Percentiles rank a stretch among this genome's conserved stretches.
Evolutionary conservation across 2,329 filamentous ascomycete genomes (phyloP).

Genomic region (Neonectria neomacrospora): DNA sequence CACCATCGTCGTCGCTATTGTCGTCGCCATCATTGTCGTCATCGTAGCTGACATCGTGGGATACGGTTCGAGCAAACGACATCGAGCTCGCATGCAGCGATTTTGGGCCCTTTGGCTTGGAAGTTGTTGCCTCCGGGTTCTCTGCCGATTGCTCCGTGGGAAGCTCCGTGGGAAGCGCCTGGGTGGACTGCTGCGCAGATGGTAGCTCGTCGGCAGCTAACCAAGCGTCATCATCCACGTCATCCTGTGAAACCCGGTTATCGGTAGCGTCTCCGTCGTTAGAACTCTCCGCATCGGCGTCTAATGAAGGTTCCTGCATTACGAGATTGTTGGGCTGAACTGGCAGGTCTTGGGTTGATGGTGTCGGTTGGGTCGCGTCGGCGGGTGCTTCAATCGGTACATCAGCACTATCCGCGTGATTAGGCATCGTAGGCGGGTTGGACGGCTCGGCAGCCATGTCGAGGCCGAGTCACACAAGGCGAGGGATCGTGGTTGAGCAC

Average conservation of each 20-base stretch:
- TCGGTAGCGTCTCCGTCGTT: conserved; percentile 25
- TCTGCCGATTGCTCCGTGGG: conserved; percentile 25
- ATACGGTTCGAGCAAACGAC: conserved; percentile 73
- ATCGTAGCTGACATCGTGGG: conserved; percentile 69
- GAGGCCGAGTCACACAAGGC: conserved; percentile 32
- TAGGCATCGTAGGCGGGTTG: conserved; percentile 54
- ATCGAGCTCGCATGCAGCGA: conserved; percentile 69
- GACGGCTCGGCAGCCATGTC: conserved; percentile 53
- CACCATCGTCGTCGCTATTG: conserved; percentile 65
- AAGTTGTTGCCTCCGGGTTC: conserved; percentile 26
- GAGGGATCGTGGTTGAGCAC: conserved; percentile 31
- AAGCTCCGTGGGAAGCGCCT: conserved; percentile 22
- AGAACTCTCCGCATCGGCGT: conserved; percentile 17
- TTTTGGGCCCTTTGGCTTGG: conserved; percentile 44
- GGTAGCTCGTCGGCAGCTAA: conserved; percentile 37
- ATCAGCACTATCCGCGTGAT: conserved; percentile 41
- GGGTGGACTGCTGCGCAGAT: conserved; percentile 19
- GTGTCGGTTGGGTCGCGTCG: conserved; percentile 36
- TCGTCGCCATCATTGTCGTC: conserved; percentile 67
- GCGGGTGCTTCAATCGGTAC: conserved; percentile 32
- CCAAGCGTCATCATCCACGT: conserved; percentile 38
- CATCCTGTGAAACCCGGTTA: conserved; percentile 39
- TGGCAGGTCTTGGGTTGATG: conserved; percentile 33
- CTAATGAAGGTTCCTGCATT: conserved; percentile 28
- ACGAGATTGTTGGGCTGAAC: conserved; percentile 22